phyloP scores from a whole-genome alignment of 805 yeast species.

The Metschnikowia similis region DNA sequence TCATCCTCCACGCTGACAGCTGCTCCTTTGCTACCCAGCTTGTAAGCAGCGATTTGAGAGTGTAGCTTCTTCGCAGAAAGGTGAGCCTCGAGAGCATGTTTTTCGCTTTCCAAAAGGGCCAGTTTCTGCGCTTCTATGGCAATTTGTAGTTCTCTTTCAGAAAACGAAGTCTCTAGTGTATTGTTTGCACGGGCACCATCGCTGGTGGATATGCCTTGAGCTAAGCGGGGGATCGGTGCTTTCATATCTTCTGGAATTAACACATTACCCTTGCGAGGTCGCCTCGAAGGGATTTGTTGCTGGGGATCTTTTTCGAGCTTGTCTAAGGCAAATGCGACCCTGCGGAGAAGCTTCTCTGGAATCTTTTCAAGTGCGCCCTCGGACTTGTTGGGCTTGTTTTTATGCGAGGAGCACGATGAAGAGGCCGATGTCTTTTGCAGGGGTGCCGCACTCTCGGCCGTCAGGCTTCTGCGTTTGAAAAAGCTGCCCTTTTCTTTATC shows the following conservation, averaged over 20 bases:
- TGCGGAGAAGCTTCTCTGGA: constrained; percentile 40
- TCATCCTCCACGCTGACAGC: constrained; percentile 16
- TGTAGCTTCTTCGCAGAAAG: constrained; percentile 67
- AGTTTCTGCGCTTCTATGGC: constrained; percentile 58
- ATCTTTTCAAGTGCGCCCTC: constrained; percentile 30
- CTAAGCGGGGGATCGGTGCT: constrained; percentile 59
- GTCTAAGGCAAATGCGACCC: constrained; percentile 77
- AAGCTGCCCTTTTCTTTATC: constrained; percentile 15
- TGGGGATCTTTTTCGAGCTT: constrained; percentile 62
- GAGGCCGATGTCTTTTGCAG: background rate
- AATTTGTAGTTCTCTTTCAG: constrained; percentile 46
- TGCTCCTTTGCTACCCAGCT: constrained; percentile 9
- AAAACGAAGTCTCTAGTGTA: constrained; percentile 24
- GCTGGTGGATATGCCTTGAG: constrained; percentile 60
- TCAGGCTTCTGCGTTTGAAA: constrained; percentile 18
- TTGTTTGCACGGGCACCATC: constrained; percentile 18
- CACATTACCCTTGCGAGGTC: constrained; percentile 52
- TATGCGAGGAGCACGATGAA: constrained; percentile 26
- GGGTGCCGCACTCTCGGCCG: background rate
- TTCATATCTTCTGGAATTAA: constrained; percentile 59
- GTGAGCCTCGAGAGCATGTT: constrained; percentile 76
- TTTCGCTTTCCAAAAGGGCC: constrained; percentile 57
- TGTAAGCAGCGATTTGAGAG: constrained; percentile 53
- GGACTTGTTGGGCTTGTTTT: constrained; percentile 39
- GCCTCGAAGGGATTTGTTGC: constrained; percentile 57